phyloP scores from a whole-genome alignment of 306 rosid species.

The Sechiopsis laciniata region DNA sequence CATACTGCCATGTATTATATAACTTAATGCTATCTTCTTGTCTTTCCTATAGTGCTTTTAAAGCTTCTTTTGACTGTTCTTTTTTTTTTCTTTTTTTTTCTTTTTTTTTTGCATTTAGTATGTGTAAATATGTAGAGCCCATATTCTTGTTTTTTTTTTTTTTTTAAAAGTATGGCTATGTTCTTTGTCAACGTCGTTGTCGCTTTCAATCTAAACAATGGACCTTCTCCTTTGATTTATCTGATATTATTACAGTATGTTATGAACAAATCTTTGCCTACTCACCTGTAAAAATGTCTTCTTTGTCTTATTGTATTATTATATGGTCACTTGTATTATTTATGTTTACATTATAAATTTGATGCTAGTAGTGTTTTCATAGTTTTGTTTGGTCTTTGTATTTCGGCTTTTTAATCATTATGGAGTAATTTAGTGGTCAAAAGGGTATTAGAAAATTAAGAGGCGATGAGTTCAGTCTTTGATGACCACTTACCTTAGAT shows the following conservation, averaged over 20 bases:
- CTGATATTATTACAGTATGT: background rate
- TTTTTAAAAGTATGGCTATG: background rate
- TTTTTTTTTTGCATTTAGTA: background rate
- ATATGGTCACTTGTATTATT: background rate
- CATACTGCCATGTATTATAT: background rate
- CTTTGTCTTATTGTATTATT: background rate
- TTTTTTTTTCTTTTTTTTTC: background rate
- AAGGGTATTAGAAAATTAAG: too few relatives aligned
- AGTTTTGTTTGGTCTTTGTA: too few relatives aligned
- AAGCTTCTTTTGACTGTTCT: background rate
- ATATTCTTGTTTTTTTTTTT: background rate
- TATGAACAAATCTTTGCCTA: background rate
- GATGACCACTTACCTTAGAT: too few relatives aligned
- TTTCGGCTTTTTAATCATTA: too few relatives aligned
- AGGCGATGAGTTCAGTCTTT: too few relatives aligned
- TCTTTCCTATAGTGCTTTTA: constrained; percentile 1
- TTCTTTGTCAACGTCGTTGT: constrained; percentile 9
- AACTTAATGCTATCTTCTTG: background rate
- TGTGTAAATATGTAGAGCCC: background rate
- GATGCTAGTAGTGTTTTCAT: background rate
- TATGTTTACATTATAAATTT: background rate
- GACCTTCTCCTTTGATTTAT: background rate
- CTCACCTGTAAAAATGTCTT: background rate
- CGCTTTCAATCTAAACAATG: constrained; percentile 16
- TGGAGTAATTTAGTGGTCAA: too few relatives aligned